phyloP scores from a whole-genome alignment of 345 rosid genomes.

The Raphanus sativus region DNA sequence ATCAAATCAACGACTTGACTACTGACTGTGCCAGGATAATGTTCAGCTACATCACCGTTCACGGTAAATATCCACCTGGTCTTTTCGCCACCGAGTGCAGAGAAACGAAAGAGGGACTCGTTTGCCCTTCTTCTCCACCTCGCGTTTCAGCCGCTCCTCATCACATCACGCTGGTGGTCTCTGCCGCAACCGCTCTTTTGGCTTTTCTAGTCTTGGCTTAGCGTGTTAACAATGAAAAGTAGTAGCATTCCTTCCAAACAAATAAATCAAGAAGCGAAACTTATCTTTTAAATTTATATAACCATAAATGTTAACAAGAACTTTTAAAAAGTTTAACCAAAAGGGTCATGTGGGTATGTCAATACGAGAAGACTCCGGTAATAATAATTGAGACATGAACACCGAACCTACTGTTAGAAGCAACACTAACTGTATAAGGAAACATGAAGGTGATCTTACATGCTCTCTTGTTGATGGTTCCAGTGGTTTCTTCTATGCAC shows the following conservation, averaged over 20 bases:
- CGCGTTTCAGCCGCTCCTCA: neutral
- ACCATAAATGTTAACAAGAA: slow-evolving; percentile 10
- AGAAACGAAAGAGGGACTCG: slow-evolving; percentile 55
- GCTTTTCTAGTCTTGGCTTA: neutral
- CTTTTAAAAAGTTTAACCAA: neutral
- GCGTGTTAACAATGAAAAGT: neutral
- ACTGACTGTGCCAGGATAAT: slow-evolving; percentile 56
- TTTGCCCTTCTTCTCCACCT: slow-evolving; percentile 42
- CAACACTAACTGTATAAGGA: slow-evolving; percentile 56
- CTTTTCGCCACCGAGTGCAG: slow-evolving; percentile 64
- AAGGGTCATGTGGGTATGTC: slow-evolving; percentile 61
- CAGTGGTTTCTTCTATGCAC: no score
- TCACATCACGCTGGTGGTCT: slow-evolving; percentile 2
- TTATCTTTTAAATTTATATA: neutral
- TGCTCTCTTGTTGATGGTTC: slow-evolving; percentile 51
- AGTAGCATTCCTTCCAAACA: neutral
- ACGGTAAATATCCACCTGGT: slow-evolving; percentile 65
- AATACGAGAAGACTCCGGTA: slow-evolving; percentile 35
- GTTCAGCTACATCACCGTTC: slow-evolving; percentile 69
- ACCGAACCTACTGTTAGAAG: slow-evolving; percentile 45
- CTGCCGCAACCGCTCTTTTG: slow-evolving; percentile 8
- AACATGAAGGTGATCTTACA: slow-evolving; percentile 46
- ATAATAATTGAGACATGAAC: slow-evolving; percentile 40
- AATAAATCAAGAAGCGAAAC: neutral
- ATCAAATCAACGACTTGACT: slow-evolving; percentile 47